Evolutionary conservation across 1,284 basidiomycete genomes (phyloP).

Genomic region (Trametes versicolor): DNA sequence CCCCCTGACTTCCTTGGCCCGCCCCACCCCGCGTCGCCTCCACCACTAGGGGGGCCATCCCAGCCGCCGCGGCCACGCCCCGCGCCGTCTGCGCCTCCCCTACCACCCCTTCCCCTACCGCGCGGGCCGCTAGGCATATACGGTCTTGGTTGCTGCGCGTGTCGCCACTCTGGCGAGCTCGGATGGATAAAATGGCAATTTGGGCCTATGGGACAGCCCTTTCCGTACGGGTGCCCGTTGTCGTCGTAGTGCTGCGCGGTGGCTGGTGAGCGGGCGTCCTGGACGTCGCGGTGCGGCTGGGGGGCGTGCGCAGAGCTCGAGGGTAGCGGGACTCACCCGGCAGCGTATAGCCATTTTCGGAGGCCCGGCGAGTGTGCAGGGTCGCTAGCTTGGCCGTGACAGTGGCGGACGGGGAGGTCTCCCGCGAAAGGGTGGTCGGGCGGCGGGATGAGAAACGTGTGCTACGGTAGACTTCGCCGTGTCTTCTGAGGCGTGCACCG

Average conservation of each 20-base stretch:
- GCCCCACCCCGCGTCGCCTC: conserved; percentile 25
- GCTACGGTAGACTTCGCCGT: conserved; percentile 2
- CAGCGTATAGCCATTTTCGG: conserved; percentile 29
- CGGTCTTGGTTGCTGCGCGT: neutral
- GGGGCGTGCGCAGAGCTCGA: neutral
- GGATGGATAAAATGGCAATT: neutral
- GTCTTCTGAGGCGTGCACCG: neutral
- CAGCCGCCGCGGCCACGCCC: neutral
- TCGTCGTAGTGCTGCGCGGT: neutral
- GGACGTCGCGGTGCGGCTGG: neutral
- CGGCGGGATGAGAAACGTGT: neutral
- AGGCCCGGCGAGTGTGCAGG: neutral
- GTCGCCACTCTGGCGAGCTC: neutral
- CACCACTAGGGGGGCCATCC: neutral
- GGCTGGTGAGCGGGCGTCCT: neutral
- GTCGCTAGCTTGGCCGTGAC: conserved; percentile 1
- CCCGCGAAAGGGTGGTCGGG: neutral
- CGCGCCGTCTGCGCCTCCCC: neutral
- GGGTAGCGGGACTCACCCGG: conserved; percentile 23
- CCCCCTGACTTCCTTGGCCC: neutral
- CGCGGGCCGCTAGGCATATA: neutral
- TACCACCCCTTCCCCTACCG: neutral
- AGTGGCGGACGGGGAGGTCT: neutral
- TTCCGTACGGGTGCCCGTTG: neutral
- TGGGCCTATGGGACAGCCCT: neutral